Evolutionary conservation across 1,284 basidiomycete genomes (phyloP).

Genomic region (Phenoliferia sp.): DNA sequence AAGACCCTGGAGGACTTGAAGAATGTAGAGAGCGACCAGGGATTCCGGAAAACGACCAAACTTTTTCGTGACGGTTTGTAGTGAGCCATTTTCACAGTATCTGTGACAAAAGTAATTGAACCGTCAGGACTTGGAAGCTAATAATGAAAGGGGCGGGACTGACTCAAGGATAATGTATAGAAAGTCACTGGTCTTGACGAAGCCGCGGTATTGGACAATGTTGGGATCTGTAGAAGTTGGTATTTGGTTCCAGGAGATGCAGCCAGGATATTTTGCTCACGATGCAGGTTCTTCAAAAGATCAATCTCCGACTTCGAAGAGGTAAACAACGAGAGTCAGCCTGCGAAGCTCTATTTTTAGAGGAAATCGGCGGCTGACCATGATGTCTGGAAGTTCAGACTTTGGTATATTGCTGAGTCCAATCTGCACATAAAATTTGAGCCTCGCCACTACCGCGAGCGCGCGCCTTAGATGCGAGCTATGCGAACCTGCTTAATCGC

Average conservation of each 20-base stretch:
- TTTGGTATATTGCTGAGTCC: constrained; percentile 86
- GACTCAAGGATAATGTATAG: constrained; percentile 95
- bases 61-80: constrained; percentile 90
- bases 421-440: constrained; percentile 33
- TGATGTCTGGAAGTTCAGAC: constrained; percentile 89
- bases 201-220: constrained; percentile 98
- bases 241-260: not conserved
- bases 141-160: constrained; percentile 35
- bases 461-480: not conserved
- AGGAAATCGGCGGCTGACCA: too few relatives aligned
- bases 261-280: constrained; percentile 11
- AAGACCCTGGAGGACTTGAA: constrained; percentile 81
- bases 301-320: constrained; percentile 87
- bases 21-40: constrained; percentile 92
- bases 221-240: constrained; percentile 55
- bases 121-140: not conserved
- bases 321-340: constrained; percentile 7
- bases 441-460: not conserved
- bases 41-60: constrained; percentile 98
- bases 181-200: constrained; percentile 88
- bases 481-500: constrained; percentile 74
- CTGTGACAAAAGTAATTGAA: constrained; percentile 44
- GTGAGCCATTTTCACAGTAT: constrained; percentile 95
- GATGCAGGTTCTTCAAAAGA: constrained; percentile 88
- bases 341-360: too few relatives aligned